Base-by-base conservation (phyloP, 2,329 filamentous ascomycete species). In the Penicillium capsulatum region DNA sequence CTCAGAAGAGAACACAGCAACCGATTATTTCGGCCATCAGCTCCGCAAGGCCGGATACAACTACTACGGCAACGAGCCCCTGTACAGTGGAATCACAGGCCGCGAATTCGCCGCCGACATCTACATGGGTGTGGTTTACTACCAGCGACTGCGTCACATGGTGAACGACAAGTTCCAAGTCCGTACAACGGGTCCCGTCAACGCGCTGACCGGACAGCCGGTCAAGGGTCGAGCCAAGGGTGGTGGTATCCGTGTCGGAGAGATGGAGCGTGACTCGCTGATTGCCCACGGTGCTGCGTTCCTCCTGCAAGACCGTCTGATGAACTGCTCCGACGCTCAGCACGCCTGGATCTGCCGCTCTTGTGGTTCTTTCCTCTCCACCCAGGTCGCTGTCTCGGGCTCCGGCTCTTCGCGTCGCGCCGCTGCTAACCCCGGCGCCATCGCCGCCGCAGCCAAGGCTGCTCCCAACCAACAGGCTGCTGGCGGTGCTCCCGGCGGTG, bases 161-260 rank as follows among this genome's bases (percentile, higher is more conserved):
- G 92, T 98, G 40, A 97, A 96, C 77, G 92, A 98, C 69, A 98
- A 98, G 70, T 98, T 86, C 75, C 92, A 98, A 67, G 92, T 97
- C 40, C 83, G 92, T 67, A 97, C 92, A 2, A 97, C 92, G 0
- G 92, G 92, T 39, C 90, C 90, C 1, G 84, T 96, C 30, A 92
- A 92, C 39, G 80, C 84, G 16, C 80, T 92, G 11, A 97, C 91
- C 0, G 90, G 91, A 20, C 92, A 98, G 64, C 92, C 92, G 28
- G 92, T 98, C 74, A 96, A 97, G 73, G 92, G 92, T 50, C 78
- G 92, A 64, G 92, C 94, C 64, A 87, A 91, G 68, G 92, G 91
- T 61, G 92, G 92, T 71, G 92, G 92, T 82, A 96, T 98, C 63
- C 89, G 92, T 75, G 91, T 98, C 19, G 92, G 92, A 68, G 92